Evolutionary conservation across 768 basidiomycete species (phyloP).

Genomic region (Leccinellum albellum): DNA sequence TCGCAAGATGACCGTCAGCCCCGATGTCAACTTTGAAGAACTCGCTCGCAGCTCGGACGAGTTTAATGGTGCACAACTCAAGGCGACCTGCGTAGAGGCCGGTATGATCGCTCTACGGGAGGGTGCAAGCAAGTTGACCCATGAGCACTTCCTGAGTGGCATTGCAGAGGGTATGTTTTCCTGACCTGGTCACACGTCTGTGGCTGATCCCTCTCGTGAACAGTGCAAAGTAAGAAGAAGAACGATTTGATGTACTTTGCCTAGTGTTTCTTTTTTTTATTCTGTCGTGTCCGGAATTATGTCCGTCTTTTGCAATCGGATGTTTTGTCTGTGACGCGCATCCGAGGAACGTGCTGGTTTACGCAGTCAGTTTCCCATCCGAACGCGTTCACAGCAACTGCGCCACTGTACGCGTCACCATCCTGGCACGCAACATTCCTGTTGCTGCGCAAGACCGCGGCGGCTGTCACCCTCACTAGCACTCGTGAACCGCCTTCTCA

Average conservation of each 20-base stretch:
- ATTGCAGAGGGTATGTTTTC: slow-evolving; percentile 72
- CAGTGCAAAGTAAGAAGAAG: slow-evolving; percentile 99
- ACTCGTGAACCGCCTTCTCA: neutral
- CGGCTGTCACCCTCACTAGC: too few species aligned
- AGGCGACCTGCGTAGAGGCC: slow-evolving; percentile 98
- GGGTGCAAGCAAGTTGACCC: slow-evolving; percentile 81
- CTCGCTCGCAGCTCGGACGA: slow-evolving; percentile 96
- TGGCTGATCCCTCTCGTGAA: slow-evolving; percentile 28
- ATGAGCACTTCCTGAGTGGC: slow-evolving; percentile 95
- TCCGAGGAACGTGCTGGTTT: neutral
- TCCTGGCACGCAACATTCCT: neutral
- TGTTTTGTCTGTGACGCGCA: neutral
- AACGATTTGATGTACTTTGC: slow-evolving; percentile 95
- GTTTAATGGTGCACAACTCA: slow-evolving; percentile 95
- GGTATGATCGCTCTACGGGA: slow-evolving; percentile 98
- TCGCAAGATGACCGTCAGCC: slow-evolving; percentile 86
- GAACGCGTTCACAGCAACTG: too few species aligned
- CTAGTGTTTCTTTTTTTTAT: slow-evolving; percentile 35
- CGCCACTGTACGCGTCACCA: neutral
- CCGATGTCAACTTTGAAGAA: slow-evolving; percentile 95
- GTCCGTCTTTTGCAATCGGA: slow-evolving; percentile 9
- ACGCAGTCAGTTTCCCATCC: too few species aligned
- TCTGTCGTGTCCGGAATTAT: neutral
- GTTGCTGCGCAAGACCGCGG: neutral
- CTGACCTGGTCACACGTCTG: neutral